Evolutionary conservation across 1,284 basidiomycete genomes (phyloP).

Genomic region (Cutaneotrichosporon spelunceum): DNA sequence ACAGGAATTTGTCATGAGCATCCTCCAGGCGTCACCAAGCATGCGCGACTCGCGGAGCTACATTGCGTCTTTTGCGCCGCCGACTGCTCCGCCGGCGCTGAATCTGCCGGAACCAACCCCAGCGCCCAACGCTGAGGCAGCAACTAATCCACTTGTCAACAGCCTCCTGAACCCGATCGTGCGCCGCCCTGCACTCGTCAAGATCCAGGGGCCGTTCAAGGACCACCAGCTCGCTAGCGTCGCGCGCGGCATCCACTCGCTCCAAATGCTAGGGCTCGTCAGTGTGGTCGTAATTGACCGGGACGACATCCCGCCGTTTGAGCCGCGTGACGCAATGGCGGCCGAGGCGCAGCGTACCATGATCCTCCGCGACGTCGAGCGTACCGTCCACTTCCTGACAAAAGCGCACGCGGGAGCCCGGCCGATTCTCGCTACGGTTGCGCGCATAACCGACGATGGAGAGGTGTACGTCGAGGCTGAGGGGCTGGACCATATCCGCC

Average conservation of each 20-base stretch:
- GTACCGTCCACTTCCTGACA: conserved; percentile 78
- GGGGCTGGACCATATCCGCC: conserved; percentile 77
- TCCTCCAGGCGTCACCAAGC: conserved; percentile 90
- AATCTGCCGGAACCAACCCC: conserved; percentile 26
- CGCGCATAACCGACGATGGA: conserved; percentile 58
- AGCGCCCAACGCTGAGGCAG: conserved; percentile 21
- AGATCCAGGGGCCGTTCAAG: conserved; percentile 96
- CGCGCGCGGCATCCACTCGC: conserved; percentile 85
- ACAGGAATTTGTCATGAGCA: conserved; percentile 94
- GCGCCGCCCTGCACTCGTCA: conserved; percentile 72
- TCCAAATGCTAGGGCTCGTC: conserved; percentile 91
- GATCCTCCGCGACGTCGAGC: conserved; percentile 77
- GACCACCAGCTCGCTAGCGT: conserved; percentile 92
- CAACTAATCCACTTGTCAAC: conserved; percentile 63
- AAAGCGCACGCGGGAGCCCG: conserved; percentile 78
- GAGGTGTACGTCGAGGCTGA: conserved; percentile 56
- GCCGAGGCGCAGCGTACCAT: conserved; percentile 57
- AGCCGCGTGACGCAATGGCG: conserved; percentile 52
- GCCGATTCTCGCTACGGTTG: conserved; percentile 80
- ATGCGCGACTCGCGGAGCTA: conserved; percentile 85
- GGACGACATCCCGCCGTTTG: conserved; percentile 68
- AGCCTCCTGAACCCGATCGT: conserved; percentile 78
- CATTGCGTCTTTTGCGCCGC: conserved; percentile 72
- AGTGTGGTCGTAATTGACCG: conserved; percentile 92
- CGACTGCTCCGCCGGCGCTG: conserved; percentile 33